phyloP scores from a whole-genome alignment of 352 stramenopile genomes.

The Globisporangium megalacanthum region DNA sequence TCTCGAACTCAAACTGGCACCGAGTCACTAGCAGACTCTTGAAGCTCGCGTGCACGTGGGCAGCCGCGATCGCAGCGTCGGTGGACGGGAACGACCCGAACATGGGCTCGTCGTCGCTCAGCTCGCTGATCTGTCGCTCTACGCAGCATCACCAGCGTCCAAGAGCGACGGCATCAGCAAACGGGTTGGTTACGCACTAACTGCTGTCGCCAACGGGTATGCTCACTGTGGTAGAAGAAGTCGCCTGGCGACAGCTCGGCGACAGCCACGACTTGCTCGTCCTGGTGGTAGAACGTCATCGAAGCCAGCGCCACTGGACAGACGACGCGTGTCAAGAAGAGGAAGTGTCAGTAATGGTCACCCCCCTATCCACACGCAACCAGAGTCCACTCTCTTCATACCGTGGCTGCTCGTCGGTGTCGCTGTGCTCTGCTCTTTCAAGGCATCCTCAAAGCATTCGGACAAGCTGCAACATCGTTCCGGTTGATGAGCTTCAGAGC shows the following conservation, averaged over 20 bases:
- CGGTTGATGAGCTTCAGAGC: too few species aligned
- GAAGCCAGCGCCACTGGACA: constrained; percentile 19
- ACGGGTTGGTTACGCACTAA: not conserved
- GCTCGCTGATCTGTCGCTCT: constrained; percentile 47
- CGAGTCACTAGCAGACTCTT: constrained; percentile 68
- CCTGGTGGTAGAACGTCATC: constrained; percentile 33
- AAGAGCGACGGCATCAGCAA: too few species aligned
- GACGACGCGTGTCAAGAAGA: not conserved
- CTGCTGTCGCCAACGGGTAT: not conserved
- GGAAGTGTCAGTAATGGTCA: not conserved
- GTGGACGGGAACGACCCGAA: constrained; percentile 54
- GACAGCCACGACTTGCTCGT: constrained; percentile 36
- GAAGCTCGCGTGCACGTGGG: constrained; percentile 49
- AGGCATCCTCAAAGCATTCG: constrained; percentile 37
- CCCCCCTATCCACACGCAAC: too few species aligned
- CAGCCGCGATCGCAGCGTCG: constrained; percentile 42
- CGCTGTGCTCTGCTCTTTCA: constrained; percentile 2
- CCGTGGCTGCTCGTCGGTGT: constrained; percentile 23
- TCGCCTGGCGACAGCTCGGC: constrained; percentile 31
- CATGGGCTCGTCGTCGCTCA: constrained; percentile 59
- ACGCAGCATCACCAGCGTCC: not conserved
- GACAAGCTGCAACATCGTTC: constrained; percentile 5
- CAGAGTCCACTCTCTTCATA: constrained; percentile 5
- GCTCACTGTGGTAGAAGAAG: constrained; percentile 62
- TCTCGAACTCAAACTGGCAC: constrained; percentile 83